These are phyloP conservation scores for Paecilomyces sp. DNA, from an alignment of 2,329 filamentous ascomycete species.

Conservation along the genomic window DNA sequence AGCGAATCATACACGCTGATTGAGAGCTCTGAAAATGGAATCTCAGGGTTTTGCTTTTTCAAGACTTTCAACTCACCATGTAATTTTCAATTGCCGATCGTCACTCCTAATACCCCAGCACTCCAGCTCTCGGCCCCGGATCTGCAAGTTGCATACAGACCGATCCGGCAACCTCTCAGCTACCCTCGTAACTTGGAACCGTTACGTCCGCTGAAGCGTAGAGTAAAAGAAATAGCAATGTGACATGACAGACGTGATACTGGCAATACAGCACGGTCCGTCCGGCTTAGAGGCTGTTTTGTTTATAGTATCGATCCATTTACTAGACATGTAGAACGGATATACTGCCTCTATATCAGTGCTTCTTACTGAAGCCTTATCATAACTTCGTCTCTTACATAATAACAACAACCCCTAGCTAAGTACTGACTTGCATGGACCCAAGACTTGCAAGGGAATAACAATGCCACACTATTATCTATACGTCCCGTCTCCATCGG, in stretches of 20 bases:
- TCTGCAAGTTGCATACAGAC: background rate
- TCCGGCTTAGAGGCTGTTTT: background rate
- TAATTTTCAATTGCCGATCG: background rate
- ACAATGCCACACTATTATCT: background rate
- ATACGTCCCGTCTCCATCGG: background rate
- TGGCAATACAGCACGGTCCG: background rate
- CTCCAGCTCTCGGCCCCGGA: background rate
- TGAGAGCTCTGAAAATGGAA: background rate
- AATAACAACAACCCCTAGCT: too few species aligned
- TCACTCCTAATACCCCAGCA: background rate
- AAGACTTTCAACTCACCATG: too few species aligned
- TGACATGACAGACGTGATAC: background rate
- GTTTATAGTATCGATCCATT: too few species aligned
- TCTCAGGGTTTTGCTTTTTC: background rate
- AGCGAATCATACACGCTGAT: too few species aligned
- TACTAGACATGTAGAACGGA: too few species aligned
- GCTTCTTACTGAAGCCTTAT: too few species aligned
- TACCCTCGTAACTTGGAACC: background rate
- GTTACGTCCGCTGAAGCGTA: background rate
- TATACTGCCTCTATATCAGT: too few species aligned
- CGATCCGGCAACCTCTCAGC: background rate
- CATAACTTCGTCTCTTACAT: too few species aligned
- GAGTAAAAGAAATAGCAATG: background rate
- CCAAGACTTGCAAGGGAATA: background rate
- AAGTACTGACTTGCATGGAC: too few species aligned